Percentiles rank a stretch among this genome's conserved stretches.
phyloP scores from a whole-genome alignment of 345 rosid genomes.

The Arabidopsis suecica region DNA sequence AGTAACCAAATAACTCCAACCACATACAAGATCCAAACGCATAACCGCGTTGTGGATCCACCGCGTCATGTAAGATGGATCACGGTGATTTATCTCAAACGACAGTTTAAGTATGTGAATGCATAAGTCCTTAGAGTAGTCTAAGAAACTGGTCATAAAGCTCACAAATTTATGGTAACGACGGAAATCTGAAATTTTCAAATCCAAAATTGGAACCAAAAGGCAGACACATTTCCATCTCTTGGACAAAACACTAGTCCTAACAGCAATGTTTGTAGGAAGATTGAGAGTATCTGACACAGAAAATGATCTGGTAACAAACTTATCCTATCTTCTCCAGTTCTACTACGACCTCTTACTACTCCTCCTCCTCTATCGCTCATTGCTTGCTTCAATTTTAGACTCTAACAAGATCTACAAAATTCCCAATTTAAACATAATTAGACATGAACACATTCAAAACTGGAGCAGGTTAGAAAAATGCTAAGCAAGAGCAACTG shows the following conservation, averaged over 20 bases:
- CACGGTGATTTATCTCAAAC: neutral
- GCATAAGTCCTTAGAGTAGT: neutral
- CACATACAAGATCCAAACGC: neutral
- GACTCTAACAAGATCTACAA: neutral
- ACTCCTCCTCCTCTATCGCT: neutral
- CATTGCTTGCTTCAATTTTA: neutral
- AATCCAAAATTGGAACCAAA: neutral
- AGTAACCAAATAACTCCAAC: neutral
- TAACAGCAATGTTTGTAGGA: neutral
- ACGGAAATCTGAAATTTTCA: neutral
- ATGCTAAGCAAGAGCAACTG: no score
- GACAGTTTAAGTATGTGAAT: neutral
- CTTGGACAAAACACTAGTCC: neutral
- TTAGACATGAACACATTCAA: neutral
- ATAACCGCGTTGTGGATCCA: neutral
- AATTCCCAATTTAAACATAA: no score
- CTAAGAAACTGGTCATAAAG: neutral
- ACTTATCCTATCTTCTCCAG: neutral
- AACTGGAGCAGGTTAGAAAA: no score
- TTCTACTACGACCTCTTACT: neutral
- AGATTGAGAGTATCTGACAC: neutral
- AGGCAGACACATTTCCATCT: slow-evolving; percentile 4
- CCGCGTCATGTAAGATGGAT: neutral
- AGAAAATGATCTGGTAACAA: neutral
- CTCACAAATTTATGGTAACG: neutral